Conservation (phyloP, 2,329 filamentous ascomycete species). For the Curvularia sp. region DNA sequence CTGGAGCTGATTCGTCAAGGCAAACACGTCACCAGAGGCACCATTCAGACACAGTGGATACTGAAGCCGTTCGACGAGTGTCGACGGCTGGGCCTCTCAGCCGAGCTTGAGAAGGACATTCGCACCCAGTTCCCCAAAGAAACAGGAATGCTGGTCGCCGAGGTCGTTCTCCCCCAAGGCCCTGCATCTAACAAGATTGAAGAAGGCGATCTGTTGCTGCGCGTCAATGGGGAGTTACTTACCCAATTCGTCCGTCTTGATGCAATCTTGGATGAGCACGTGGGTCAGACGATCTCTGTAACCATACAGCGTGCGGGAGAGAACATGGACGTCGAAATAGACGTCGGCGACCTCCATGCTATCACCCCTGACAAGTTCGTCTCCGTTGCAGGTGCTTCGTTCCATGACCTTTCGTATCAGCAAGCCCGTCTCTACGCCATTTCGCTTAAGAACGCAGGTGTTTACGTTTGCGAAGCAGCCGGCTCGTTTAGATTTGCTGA, state of each 20-base stretch:
- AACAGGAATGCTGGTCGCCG: conserved; percentile 95
- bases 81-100: conserved; percentile 80
- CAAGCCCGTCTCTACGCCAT: conserved; percentile 96
- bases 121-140: conserved; percentile 86
- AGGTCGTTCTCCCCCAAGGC: conserved; percentile 90
- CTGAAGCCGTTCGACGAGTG: conserved; percentile 98
- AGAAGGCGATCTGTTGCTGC: conserved; percentile 91
- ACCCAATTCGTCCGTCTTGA: conserved; percentile 93
- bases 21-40: conserved; percentile 80
- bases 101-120: conserved; percentile 85
- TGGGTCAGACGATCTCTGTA: conserved; percentile 78
- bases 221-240: conserved; percentile 90
- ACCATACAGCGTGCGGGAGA: conserved; percentile 88
- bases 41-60: conserved; percentile 97
- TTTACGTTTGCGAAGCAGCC: conserved; percentile 92
- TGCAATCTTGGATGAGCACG: conserved; percentile 87
- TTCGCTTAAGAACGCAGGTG: conserved; percentile 75
- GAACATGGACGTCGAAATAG: conserved; percentile 82
- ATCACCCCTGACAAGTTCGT: conserved; percentile 98
- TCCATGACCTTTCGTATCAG: conserved; percentile 96
- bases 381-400: conserved; percentile 89
- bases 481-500: conserved; percentile 94
- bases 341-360: conserved; percentile 86
- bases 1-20: conserved; percentile 82
- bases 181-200: conserved; percentile 87